A percentile compares a stretch with the other conserved stretches of the same genome.
These are phyloP conservation scores for Entophlyctis helioformis DNA, from an alignment of 192 early-diverging fungal species.

Conservation along the genomic window DNA sequence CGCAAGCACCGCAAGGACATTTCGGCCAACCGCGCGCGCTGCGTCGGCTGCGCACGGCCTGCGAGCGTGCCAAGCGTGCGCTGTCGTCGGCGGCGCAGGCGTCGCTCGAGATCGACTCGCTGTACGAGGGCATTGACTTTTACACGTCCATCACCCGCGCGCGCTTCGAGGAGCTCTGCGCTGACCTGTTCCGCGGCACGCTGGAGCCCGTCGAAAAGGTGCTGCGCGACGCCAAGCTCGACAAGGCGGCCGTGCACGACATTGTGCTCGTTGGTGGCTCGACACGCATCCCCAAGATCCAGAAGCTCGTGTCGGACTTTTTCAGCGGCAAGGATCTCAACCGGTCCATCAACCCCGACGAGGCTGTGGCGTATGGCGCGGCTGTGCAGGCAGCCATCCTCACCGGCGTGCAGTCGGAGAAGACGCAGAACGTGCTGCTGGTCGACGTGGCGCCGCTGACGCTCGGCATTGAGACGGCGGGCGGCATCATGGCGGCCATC, in stretches of 20 bases:
- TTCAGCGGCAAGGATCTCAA: slow-evolving; percentile 70
- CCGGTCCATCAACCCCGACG: slow-evolving; percentile 59
- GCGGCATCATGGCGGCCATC: slow-evolving; percentile 82
- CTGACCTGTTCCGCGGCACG: slow-evolving; percentile 49
- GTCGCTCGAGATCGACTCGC: slow-evolving; percentile 63
- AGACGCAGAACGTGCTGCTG: slow-evolving; percentile 67
- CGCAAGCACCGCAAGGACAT: slow-evolving; percentile 64
- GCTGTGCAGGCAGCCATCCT: slow-evolving; percentile 66
- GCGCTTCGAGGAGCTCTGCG: slow-evolving; percentile 71
- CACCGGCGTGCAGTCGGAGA: slow-evolving; percentile 59
- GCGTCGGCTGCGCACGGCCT: slow-evolving; percentile 63
- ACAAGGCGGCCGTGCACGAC: no score
- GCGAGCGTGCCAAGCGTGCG: slow-evolving; percentile 65
- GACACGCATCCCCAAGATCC: slow-evolving; percentile 81
- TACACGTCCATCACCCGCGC: slow-evolving; percentile 64
- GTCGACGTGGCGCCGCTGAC: slow-evolving; percentile 80
- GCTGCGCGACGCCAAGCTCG: slow-evolving; percentile 66
- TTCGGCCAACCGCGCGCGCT: slow-evolving; percentile 57
- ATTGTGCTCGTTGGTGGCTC: slow-evolving; percentile 76
- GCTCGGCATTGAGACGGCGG: slow-evolving; percentile 83
- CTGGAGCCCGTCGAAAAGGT: slow-evolving; percentile 61
- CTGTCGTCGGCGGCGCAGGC: slow-evolving; percentile 61
- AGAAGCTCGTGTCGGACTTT: slow-evolving; percentile 57
- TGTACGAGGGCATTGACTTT: slow-evolving; percentile 76
- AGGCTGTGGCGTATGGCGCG: slow-evolving; percentile 75